Conservation (phyloP, 2,329 filamentous ascomycete species). For the Aspergillus sp. region DNA sequence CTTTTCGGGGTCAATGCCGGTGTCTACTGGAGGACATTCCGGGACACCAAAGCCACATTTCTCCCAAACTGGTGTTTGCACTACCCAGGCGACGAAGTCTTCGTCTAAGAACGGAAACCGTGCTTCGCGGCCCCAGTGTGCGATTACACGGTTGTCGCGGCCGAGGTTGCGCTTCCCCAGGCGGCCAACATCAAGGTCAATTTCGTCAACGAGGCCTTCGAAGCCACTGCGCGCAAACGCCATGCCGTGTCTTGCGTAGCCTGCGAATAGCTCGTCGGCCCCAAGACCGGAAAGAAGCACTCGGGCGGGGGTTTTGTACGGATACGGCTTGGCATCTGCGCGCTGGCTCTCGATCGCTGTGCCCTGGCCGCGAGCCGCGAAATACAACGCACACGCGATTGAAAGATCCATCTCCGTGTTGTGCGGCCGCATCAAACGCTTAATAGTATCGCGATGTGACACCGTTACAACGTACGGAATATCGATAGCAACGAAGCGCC, state of each 20-base stretch:
- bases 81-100: slow-evolving; percentile 77
- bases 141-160: slow-evolving; percentile 87
- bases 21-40: slow-evolving; percentile 30
- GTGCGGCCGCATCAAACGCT: slow-evolving; percentile 84
- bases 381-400: slow-evolving; percentile 92
- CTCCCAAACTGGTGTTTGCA: slow-evolving; percentile 73
- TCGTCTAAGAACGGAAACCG: slow-evolving; percentile 93
- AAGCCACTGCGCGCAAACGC: slow-evolving; percentile 75
- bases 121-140: slow-evolving; percentile 85
- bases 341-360: slow-evolving; percentile 40
- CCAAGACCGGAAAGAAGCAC: slow-evolving; percentile 91
- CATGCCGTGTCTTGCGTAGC: slow-evolving; percentile 81
- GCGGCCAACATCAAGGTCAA: slow-evolving; percentile 81
- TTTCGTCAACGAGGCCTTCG: slow-evolving; percentile 74
- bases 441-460: slow-evolving; percentile 69
- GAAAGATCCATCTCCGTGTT: slow-evolving; percentile 99
- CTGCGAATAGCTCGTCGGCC: slow-evolving; percentile 94
- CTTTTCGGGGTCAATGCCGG: slow-evolving; percentile 74
- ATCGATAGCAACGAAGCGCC: slow-evolving; percentile 82
- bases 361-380: slow-evolving; percentile 78
- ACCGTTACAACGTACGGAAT: slow-evolving; percentile 77
- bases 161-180: slow-evolving; percentile 94
- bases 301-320: slow-evolving; percentile 72
- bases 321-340: slow-evolving; percentile 19
- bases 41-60: slow-evolving; percentile 83